Percentiles rank a stretch among this genome's conserved stretches.
phyloP scores from a whole-genome alignment of 1,139 yeast species.

The Debaryomycetaceae sp. region DNA sequence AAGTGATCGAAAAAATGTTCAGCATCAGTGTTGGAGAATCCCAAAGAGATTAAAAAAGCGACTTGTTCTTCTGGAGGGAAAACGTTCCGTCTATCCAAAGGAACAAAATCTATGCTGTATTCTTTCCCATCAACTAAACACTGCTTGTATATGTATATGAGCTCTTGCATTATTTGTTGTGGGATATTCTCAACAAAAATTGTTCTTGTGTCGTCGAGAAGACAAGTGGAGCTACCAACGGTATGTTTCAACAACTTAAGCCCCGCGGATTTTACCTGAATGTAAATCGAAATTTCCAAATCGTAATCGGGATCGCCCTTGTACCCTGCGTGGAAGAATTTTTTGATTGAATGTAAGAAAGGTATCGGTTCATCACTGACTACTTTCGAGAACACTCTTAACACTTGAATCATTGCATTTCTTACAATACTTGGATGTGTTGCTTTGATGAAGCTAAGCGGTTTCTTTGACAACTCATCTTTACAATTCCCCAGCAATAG shows the following conservation, averaged over 20 bases:
- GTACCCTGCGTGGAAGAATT: conserved; percentile 24
- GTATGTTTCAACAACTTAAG: conserved; percentile 31
- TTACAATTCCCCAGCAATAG: neutral
- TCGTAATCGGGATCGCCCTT: conserved; percentile 16
- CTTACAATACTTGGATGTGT: conserved; percentile 25
- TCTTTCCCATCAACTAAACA: conserved; percentile 24
- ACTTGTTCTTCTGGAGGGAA: conserved; percentile 51
- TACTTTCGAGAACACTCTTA: conserved; percentile 39
- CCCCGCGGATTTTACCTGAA: conserved; percentile 38
- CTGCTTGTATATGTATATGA: conserved; percentile 33
- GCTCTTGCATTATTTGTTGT: conserved; percentile 28
- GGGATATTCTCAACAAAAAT: conserved; percentile 20
- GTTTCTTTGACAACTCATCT: neutral
- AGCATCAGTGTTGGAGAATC: conserved; percentile 40
- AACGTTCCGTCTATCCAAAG: conserved; percentile 46
- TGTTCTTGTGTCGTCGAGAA: conserved; percentile 6
- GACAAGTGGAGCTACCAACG: conserved; percentile 18
- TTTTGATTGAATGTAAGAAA: conserved; percentile 20
- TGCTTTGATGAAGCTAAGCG: neutral
- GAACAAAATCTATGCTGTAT: conserved; percentile 32
- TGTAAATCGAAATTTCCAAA: conserved; percentile 29
- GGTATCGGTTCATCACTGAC: conserved; percentile 25
- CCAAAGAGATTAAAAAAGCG: conserved; percentile 43
- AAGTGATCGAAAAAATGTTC: conserved; percentile 32
- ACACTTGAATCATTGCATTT: conserved; percentile 37